Evolutionary conservation across 1,284 basidiomycete species (phyloP).

Genomic region (Heterobasidion irregulare): DNA sequence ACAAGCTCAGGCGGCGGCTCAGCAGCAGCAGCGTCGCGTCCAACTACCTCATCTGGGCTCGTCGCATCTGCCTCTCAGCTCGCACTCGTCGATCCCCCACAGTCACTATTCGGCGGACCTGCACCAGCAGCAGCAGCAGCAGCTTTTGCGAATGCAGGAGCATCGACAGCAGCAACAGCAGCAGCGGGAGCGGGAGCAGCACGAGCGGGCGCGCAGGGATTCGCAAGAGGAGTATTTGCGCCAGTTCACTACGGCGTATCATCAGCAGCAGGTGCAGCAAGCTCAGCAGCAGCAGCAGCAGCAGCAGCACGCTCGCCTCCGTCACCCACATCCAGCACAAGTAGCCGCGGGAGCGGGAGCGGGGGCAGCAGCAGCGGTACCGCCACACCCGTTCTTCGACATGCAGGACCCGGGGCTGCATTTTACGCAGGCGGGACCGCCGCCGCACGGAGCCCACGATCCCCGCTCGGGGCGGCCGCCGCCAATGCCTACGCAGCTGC

Average conservation of each 20-base stretch:
- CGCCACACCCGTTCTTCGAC: slow-evolving; percentile 11
- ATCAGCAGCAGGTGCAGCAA: slow-evolving; percentile 16
- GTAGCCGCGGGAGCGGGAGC: slow-evolving; percentile 12
- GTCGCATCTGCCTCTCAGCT: slow-evolving; percentile 35
- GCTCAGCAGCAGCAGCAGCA: slow-evolving; percentile 13
- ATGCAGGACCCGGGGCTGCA: slow-evolving; percentile 6
- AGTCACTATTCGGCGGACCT: slow-evolving; percentile 33
- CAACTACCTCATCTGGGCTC: slow-evolving; percentile 28
- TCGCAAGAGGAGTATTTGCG: slow-evolving; percentile 26
- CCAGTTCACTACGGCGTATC: slow-evolving; percentile 15
- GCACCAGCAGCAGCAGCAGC: slow-evolving; percentile 32
- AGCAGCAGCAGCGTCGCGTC: slow-evolving; percentile 8
- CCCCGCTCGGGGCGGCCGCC: background rate
- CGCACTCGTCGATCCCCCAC: slow-evolving; percentile 34
- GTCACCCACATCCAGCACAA: slow-evolving; percentile 14
- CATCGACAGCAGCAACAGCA: slow-evolving; percentile 13
- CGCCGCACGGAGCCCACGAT: background rate
- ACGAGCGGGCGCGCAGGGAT: slow-evolving; percentile 19
- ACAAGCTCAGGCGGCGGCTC: background rate
- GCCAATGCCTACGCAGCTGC: background rate
- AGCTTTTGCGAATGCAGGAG: slow-evolving; percentile 22
- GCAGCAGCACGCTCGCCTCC: slow-evolving; percentile 10
- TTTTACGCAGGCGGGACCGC: background rate
- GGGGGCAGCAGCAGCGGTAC: slow-evolving; percentile 10
- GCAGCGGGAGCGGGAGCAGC: slow-evolving; percentile 17